phyloP scores from a whole-genome alignment of 1,139 yeast genomes.

The Yamadazyma blattariae region DNA sequence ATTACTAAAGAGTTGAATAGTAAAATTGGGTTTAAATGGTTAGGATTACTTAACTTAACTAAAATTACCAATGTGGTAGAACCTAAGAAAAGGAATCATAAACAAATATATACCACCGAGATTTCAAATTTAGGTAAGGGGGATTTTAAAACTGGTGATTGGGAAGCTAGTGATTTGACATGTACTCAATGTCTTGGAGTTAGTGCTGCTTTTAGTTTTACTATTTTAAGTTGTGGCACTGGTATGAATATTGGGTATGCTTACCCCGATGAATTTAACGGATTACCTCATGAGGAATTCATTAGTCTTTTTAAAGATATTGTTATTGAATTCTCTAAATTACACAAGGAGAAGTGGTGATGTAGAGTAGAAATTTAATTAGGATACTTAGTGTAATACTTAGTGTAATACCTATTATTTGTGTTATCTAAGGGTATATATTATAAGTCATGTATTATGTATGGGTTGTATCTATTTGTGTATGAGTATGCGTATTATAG shows the following conservation, averaged over 20 bases:
- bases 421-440: too few species aligned
- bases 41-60: not conserved
- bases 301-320: not conserved
- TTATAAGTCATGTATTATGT: too few species aligned
- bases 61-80: not conserved
- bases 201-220: not conserved
- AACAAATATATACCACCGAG: not conserved
- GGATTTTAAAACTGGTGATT: not conserved
- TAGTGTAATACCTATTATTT: too few species aligned
- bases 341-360: too few species aligned
- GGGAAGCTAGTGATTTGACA: not conserved
- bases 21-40: not conserved
- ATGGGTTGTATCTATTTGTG: too few species aligned
- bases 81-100: not conserved
- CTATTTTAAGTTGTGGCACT: not conserved
- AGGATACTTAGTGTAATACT: too few species aligned
- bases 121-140: not conserved
- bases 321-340: too few species aligned
- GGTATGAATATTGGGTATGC: not conserved
- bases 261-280: not conserved
- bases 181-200: not conserved
- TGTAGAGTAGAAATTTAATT: too few species aligned
- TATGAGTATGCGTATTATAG: too few species aligned
- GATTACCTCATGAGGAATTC: not conserved
- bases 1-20: not conserved